A percentile compares a stretch with the other conserved stretches of the same genome.
Evolutionary conservation across 2,329 filamentous ascomycete genomes (phyloP).

Genomic region (Pseudogymnoascus sp.): DNA sequence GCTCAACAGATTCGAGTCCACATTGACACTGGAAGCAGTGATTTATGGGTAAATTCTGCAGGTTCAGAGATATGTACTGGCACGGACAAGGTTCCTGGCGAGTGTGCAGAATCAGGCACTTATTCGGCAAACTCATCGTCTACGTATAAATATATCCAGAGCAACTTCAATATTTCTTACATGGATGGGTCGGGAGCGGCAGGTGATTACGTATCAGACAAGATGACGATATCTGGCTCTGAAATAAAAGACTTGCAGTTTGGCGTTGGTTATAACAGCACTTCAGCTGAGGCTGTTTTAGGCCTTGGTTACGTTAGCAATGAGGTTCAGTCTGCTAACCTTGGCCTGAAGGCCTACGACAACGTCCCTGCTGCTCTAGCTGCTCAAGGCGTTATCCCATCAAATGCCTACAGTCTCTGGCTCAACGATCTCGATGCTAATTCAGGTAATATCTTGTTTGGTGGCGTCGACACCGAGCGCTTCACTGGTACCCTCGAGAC

Average conservation of each 20-base stretch:
- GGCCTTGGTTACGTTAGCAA: conserved; percentile 77
- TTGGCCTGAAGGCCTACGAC: conserved; percentile 46
- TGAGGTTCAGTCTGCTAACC: conserved; percentile 62
- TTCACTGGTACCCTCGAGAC: conserved; percentile 56
- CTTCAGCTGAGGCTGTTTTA: conserved; percentile 62
- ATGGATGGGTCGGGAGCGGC: conserved; percentile 69
- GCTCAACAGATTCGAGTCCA: conserved; percentile 48
- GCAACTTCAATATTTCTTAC: conserved; percentile 80
- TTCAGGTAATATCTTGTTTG: conserved; percentile 64
- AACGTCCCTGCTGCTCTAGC: conserved; percentile 63
- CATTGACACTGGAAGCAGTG: conserved; percentile 61
- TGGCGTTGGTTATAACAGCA: conserved; percentile 60
- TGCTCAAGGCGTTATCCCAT: conserved; percentile 50
- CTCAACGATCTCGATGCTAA: conserved; percentile 61
- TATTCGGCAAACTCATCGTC: conserved; percentile 66
- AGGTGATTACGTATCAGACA: conserved; percentile 77
- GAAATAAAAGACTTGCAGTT: conserved; percentile 56
- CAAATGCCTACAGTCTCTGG: conserved; percentile 67
- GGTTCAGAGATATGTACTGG: conserved; percentile 51
- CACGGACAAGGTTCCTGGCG: conserved; percentile 19
- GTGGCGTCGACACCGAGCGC: conserved; percentile 61
- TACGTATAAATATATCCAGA: conserved; percentile 65
- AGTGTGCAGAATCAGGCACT: conserved; percentile 49
- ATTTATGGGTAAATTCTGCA: conserved; percentile 62
- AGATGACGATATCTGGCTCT: conserved; percentile 49